Evolutionary conservation across 2,329 filamentous ascomycete species (phyloP).

Genomic region (Apiospora rasikravindrae): DNA sequence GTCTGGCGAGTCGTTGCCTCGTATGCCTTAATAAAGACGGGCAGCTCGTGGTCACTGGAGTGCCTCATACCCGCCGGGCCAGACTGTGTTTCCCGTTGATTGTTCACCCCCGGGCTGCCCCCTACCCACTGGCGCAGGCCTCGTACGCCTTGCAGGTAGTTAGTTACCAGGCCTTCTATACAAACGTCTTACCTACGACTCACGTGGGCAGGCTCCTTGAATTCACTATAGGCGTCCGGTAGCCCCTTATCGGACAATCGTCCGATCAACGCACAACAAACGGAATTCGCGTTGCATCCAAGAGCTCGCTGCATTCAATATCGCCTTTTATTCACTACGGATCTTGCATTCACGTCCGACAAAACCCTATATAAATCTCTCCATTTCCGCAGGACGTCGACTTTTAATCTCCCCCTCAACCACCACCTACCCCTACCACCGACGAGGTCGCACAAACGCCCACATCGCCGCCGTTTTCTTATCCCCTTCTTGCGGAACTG

Average conservation of each 20-base stretch:
- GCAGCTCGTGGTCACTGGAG: background rate
- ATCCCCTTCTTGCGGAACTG: background rate
- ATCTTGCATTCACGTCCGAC: background rate
- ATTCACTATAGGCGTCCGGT: background rate
- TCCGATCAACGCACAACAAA: background rate
- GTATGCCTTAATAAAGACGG: fast-evolving
- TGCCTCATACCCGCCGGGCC: background rate
- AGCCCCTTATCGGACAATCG: background rate
- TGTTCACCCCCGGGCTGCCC: background rate
- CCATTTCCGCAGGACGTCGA: background rate
- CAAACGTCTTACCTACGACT: background rate
- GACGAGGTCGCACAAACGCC: background rate
- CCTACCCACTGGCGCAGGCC: background rate
- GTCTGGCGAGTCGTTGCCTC: background rate
- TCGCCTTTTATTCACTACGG: background rate
- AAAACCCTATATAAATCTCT: background rate
- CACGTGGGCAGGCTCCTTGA: background rate
- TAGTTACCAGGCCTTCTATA: background rate
- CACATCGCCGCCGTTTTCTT: too few relatives aligned
- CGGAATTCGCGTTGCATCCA: background rate
- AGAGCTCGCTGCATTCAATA: background rate
- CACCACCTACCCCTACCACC: background rate
- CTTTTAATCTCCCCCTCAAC: background rate
- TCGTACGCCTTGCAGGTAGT: background rate
- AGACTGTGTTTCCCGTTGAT: background rate